Base-by-base conservation (phyloP, 2,329 filamentous ascomycete genomes). In the Hymenoscyphus salicellus region DNA sequence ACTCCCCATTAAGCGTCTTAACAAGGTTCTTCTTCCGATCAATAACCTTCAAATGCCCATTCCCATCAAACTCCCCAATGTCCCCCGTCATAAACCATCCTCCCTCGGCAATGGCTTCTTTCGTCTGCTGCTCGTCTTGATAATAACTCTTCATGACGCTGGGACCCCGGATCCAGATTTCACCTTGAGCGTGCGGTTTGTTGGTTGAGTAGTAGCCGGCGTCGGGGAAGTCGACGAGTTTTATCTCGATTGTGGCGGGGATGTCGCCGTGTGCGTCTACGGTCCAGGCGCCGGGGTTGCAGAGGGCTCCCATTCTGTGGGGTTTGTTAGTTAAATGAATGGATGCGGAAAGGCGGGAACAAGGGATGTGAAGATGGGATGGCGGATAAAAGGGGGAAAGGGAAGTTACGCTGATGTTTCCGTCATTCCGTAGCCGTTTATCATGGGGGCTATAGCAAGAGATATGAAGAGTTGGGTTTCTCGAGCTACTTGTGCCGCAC, bases 1-100 rank as follows among this genome's bases (percentile, higher is more conserved):
- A 98, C 82, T 98, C 94, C 70, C 94, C 94, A 66, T 93, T 92
- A 68, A 92, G 85, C 67, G 95, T 93, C 87, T 98, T 98, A 77
- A 97, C 91, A 70, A 95, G 78, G 79, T 94, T 94, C 86, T 94
- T 94, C 87, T 93, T 93, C 75, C 91, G 89, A 78, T 94, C 91
- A 73, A 94, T 92, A 76, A 94, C 87, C 69, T 83, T 85, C 65
- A 94, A 80, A 72, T 93, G 88, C 61, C 91, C 91, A 69, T 87
- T 83, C 67, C 80, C 73, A 76, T 92, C 87, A 75, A 88, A 93
- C 77, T 94, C 89, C 72, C 91, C 91, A 73, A 94, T 91, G 72
- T 94, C 91, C 66, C 91, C 91, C 8, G 90, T 93, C 85, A 89
- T 93, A 83, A 95, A 95, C 92, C 92, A 96, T 56, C 89, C 89